Evolutionary conservation across 495 filamentous ascomycete species (phyloP).

Genomic region (Cercophora samala): DNA sequence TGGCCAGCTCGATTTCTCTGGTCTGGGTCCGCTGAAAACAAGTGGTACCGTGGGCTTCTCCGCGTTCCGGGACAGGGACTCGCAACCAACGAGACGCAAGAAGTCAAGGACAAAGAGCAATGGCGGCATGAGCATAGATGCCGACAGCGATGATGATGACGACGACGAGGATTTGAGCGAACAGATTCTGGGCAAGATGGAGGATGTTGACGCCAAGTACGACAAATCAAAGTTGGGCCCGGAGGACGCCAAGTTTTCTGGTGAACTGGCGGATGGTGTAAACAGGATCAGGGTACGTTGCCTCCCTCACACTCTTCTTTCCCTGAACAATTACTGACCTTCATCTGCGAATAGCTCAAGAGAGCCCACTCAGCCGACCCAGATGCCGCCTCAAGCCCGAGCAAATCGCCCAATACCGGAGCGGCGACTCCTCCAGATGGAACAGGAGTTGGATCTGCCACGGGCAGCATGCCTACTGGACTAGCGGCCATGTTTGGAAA

Average conservation of each 20-base stretch:
- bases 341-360: conserved; percentile 66
- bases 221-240: conserved; percentile 53
- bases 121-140: conserved; percentile 44
- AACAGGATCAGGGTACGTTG: conserved; percentile 84
- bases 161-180: conserved; percentile 73
- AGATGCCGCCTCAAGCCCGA: conserved; percentile 45
- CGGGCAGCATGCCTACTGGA: conserved; percentile 15
- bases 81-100: conserved; percentile 44
- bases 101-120: conserved; percentile 59
- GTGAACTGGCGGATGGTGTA: conserved; percentile 86
- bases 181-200: conserved; percentile 60
- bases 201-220: conserved; percentile 72
- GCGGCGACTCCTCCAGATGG: conserved; percentile 39
- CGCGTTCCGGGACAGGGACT: conserved; percentile 72
- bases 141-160: conserved; percentile 64
- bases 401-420: conserved; percentile 41
- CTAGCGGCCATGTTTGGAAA: conserved; percentile 37
- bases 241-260: conserved; percentile 79
- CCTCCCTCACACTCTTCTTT: neutral
- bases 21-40: conserved; percentile 77
- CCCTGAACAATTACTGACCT: conserved; percentile 21
- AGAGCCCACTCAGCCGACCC: conserved; percentile 87
- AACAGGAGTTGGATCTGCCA: conserved; percentile 27
- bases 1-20: conserved; percentile 74
- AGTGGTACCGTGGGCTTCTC: conserved; percentile 85